Evolutionary conservation across 2,329 filamentous ascomycete species (phyloP).

Genomic region (Paracoccidioides lutzii): DNA sequence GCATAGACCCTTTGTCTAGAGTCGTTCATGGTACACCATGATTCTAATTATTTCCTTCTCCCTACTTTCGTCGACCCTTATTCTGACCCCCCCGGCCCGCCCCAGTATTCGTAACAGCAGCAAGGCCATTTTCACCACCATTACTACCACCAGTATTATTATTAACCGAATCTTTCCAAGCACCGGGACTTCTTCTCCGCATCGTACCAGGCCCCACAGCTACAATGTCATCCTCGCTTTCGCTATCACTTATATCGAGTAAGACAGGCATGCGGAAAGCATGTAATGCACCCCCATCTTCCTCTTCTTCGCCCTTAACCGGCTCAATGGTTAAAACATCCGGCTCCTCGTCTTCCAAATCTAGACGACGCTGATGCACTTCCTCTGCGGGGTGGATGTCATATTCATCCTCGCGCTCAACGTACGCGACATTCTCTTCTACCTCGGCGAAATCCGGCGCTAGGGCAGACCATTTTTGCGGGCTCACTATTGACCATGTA

Average conservation of each 20-base stretch:
- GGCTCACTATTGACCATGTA: conserved; percentile 89
- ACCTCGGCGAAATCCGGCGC: conserved; percentile 96
- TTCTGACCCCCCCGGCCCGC: conserved; percentile 12
- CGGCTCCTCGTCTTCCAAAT: conserved; percentile 84
- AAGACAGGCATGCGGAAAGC: conserved; percentile 86
- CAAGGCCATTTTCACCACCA: conserved; percentile 12
- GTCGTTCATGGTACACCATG: neutral
- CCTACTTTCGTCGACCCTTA: conserved; percentile 22
- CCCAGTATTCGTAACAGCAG: conserved; percentile 5
- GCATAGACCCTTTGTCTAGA: too few species aligned
- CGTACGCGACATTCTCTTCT: conserved; percentile 95
- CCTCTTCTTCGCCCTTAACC: conserved; percentile 46
- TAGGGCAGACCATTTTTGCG: conserved; percentile 92
- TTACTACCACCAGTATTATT: conserved; percentile 20
- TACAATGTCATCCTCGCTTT: conserved; percentile 80
- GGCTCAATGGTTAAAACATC: conserved; percentile 73
- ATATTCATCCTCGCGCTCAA: conserved; percentile 92
- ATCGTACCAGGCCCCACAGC: conserved; percentile 65
- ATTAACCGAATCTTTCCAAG: conserved; percentile 51
- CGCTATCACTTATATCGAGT: conserved; percentile 84
- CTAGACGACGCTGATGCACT: conserved; percentile 77
- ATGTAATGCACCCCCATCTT: conserved; percentile 33
- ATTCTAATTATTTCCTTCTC: neutral
- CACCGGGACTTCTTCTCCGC: conserved; percentile 69
- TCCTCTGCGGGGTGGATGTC: conserved; percentile 95